Conservation (phyloP, 139 green algal species). For the Asterochloris erici region DNA sequence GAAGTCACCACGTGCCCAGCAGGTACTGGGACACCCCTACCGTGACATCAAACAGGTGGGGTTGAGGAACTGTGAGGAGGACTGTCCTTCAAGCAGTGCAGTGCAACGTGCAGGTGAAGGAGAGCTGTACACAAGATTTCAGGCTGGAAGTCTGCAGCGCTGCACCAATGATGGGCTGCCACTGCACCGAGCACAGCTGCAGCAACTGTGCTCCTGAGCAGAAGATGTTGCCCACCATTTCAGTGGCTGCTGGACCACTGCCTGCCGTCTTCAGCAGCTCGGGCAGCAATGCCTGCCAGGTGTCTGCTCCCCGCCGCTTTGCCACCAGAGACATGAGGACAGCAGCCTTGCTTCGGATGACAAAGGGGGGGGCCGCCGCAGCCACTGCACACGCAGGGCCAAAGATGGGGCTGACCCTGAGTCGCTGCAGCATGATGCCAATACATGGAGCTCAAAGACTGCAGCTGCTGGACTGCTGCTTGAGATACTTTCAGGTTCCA, state of each 20-base stretch:
- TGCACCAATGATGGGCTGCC: too few relatives aligned
- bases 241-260: conserved; percentile 36
- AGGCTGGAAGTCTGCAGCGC: too few relatives aligned
- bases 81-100: too few relatives aligned
- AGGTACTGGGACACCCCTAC: too few relatives aligned
- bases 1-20: too few relatives aligned
- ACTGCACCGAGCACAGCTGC: too few relatives aligned
- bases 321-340: conserved; percentile 67
- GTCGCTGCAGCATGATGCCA: neutral
- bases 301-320: conserved; percentile 54
- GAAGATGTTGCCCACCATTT: conserved; percentile 16
- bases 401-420: neutral
- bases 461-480: neutral
- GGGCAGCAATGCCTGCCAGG: conserved; percentile 54
- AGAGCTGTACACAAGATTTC: too few relatives aligned
- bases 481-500: neutral
- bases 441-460: neutral
- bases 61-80: too few relatives aligned
- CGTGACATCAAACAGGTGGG: too few relatives aligned
- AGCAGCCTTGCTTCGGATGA: conserved; percentile 64
- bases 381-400: conserved; percentile 19
- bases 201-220: too few relatives aligned
- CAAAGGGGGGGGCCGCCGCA: conserved; percentile 22
- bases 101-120: too few relatives aligned
- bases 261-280: conserved; percentile 55